Percentiles rank a stretch among this genome's conserved stretches.
Conservation (phyloP, 345 rosid species). For the Tarenaya hassleriana region DNA sequence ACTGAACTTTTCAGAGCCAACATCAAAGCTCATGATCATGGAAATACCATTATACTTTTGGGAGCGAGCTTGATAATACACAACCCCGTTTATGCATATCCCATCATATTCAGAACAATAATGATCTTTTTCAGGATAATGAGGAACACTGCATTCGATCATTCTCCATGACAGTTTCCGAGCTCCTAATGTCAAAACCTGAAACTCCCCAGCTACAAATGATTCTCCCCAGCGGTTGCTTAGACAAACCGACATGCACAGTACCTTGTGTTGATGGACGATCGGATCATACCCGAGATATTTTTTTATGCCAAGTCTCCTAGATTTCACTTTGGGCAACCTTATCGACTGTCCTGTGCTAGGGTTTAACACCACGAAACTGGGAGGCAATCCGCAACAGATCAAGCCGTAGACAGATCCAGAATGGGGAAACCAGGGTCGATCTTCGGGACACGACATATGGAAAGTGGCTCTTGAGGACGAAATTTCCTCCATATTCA, state of each 20-base stretch:
- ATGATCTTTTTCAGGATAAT: not conserved
- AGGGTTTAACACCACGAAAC: constrained; percentile 19
- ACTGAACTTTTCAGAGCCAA: not conserved
- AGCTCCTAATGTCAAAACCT: constrained; percentile 13
- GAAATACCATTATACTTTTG: too few relatives aligned
- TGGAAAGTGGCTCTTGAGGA: not conserved
- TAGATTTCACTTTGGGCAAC: constrained; percentile 2
- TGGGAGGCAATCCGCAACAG: not conserved
- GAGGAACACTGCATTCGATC: constrained; percentile 6
- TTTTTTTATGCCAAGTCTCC: not conserved
- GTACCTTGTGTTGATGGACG: constrained; percentile 3
- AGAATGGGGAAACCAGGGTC: not conserved
- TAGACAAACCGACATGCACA: not conserved
- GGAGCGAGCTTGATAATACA: constrained; percentile 4
- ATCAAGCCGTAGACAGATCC: constrained; percentile 15
- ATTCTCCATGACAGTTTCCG: not conserved
- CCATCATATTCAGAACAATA: too few relatives aligned
- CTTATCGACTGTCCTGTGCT: constrained; percentile 5
- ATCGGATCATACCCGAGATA: constrained; percentile 14
- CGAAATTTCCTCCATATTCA: not conserved
- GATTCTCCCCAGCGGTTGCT: too few relatives aligned
- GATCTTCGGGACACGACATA: not conserved
- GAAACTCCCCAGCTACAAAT: too few relatives aligned
- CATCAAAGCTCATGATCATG: constrained; percentile 14
- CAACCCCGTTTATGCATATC: constrained; percentile 20